These are phyloP conservation scores for Boeremia exigua DNA, from an alignment of 2,329 filamentous ascomycete genomes.

Conservation along the genomic window DNA sequence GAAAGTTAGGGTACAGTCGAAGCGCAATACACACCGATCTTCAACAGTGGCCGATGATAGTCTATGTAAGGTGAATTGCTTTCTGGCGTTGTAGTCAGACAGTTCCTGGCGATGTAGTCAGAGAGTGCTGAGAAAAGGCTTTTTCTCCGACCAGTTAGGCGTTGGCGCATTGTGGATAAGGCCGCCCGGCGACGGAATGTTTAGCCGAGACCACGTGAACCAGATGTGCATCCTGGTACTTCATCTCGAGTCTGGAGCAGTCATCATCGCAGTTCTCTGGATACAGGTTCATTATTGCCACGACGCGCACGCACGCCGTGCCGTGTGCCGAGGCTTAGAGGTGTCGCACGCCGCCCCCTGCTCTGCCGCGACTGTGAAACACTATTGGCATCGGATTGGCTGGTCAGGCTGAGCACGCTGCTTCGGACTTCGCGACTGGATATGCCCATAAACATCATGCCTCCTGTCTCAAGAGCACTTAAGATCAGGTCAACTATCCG, in stretches of 20 bases:
- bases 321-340: constrained; percentile 12
- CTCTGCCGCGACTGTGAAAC: constrained; percentile 33
- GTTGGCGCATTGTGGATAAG: constrained; percentile 8
- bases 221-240: not conserved
- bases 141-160: constrained; percentile 7
- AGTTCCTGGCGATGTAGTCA: too few species aligned
- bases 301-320: not conserved
- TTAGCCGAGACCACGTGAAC: constrained; percentile 13
- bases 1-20: constrained; percentile 13
- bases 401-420: constrained; percentile 13
- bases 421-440: constrained; percentile 25
- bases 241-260: not conserved
- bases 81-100: too few species aligned
- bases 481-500: constrained; percentile 31
- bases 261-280: not conserved
- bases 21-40: constrained; percentile 16
- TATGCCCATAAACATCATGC: constrained; percentile 11
- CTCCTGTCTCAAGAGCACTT: constrained; percentile 24
- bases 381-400: constrained; percentile 23
- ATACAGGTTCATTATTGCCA: not conserved
- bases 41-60: constrained; percentile 1
- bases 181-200: constrained; percentile 4
- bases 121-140: constrained; percentile 15
- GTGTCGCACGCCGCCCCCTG: constrained; percentile 35
- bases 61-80: not conserved